These are phyloP conservation scores for Aspergillus calidoustus DNA, from an alignment of 2,329 filamentous ascomycete species.

Conservation along the genomic window DNA sequence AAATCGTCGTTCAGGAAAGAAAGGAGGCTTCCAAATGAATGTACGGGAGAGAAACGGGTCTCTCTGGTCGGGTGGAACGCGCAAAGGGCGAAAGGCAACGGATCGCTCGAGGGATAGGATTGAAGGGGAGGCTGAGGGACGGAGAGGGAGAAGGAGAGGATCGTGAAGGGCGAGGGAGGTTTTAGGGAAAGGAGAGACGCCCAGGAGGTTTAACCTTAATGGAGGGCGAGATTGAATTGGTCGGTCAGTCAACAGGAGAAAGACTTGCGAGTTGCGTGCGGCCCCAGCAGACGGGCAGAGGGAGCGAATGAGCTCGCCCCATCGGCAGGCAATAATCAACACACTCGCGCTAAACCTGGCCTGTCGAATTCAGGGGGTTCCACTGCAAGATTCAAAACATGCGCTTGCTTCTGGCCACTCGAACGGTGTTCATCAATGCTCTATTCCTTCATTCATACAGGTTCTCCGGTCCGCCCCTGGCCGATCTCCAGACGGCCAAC, in stretches of 20 bases:
- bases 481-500: background rate
- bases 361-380: constrained; percentile 16
- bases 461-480: background rate
- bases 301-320: constrained; percentile 12
- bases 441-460: background rate
- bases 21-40: constrained; percentile 42
- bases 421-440: background rate
- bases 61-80: constrained; percentile 48
- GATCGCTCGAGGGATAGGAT: constrained; percentile 26
- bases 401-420: background rate
- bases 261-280: constrained; percentile 10
- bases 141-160: constrained; percentile 31
- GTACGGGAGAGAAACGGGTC: constrained; percentile 45
- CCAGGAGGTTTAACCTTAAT: constrained; percentile 7
- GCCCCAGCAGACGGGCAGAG: constrained; percentile 6
- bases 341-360: constrained; percentile 9
- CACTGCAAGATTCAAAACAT: constrained; percentile 22
- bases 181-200: constrained; percentile 13
- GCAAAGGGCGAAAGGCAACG: constrained; percentile 34
- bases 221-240: constrained; percentile 21
- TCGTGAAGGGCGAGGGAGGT: constrained; percentile 27
- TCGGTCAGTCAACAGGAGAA: constrained; percentile 17
- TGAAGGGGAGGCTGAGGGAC: constrained; percentile 30
- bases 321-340: constrained; percentile 17
- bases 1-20: constrained; percentile 27